Evolutionary conservation across 768 basidiomycete genomes (phyloP), one percentile per base, ranked within the genome.

Genomic region (Mycena albidolilacea): DNA sequence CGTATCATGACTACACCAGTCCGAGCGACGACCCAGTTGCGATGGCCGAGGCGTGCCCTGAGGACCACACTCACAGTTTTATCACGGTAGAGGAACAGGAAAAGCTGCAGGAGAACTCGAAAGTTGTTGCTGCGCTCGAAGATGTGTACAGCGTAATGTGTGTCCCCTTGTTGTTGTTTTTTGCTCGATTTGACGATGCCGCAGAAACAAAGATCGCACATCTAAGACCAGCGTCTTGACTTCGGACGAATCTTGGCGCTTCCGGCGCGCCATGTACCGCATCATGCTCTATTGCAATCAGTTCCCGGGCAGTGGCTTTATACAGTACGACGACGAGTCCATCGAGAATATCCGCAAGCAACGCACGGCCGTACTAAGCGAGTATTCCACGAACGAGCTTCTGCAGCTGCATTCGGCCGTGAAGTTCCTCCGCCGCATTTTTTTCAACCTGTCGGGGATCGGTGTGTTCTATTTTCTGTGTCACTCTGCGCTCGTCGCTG

Each of bases 141-240:
- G 59, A 77, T 46, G 30, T 77, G 30, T 80, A 79, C 71, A 81
- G 80, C 52, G 46, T 75, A 44, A 73, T 68, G 80, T 79, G 68
- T 59, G 74, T 78, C 48, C 50, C 14, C 23, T 21, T 17, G 5
- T 14, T 21, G 7, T n/a, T 48, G 15, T 14, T 43, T 43, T 43
- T 1, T 43, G 6, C 4, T 11, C 17, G 0, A 35, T 21, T 14
- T 44, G 10, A 35, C 30, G 30, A 30, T 30, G 30, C 30, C 30
- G 30, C 8, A 64, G 62, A 12, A 35, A 48, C 7, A 64, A 50
- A 35, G 62, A 64, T n/a, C 50, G 39, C 21, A 52, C 61, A 8
- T 66, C 78, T 19, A 48, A 55, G 12, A 72, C 55, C 5, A 79
- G 75, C 69, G 46, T 54, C 11, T 72, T 80, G 15, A 77, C 75